These are phyloP conservation scores for Phaeoacremonium minimum DNA, from an alignment of 2,329 filamentous ascomycete genomes.

Conservation along the genomic window DNA sequence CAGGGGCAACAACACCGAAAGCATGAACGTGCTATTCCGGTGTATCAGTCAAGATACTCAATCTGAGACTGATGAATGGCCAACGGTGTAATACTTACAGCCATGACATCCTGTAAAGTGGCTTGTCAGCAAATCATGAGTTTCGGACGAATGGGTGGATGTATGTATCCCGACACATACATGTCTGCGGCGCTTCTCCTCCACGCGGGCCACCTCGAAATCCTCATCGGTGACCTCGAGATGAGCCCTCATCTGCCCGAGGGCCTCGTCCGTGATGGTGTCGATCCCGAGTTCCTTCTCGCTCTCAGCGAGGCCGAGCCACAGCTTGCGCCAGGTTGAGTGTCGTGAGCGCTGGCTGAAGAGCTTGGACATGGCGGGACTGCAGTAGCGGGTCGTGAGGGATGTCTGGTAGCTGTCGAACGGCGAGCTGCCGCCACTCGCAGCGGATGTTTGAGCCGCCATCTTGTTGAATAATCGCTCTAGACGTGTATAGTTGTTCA, in stretches of 20 bases:
- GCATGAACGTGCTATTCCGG: constrained; percentile 59
- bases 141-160: constrained; percentile 26
- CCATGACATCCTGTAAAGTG: constrained; percentile 46
- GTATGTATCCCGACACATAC: constrained; percentile 40
- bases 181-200: constrained; percentile 71
- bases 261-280: constrained; percentile 66
- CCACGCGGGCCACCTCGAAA: constrained; percentile 68
- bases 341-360: constrained; percentile 74
- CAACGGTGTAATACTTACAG: constrained; percentile 30
- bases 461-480: not conserved
- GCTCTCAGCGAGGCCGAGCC: constrained; percentile 77
- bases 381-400: constrained; percentile 69
- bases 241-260: constrained; percentile 72
- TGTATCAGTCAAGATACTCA: constrained; percentile 7
- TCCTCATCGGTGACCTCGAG: constrained; percentile 73
- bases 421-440: not conserved
- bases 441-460: not conserved
- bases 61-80: constrained; percentile 15
- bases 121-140: not conserved
- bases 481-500: not conserved
- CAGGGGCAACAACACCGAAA: constrained; percentile 69
- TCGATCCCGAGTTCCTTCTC: constrained; percentile 77
- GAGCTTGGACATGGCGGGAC: constrained; percentile 69
- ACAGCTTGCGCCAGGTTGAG: constrained; percentile 79
- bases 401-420: constrained; percentile 61